Evolutionary conservation across 2,329 filamentous ascomycete species (phyloP).

Genomic region (Drechmeria coniospora): DNA sequence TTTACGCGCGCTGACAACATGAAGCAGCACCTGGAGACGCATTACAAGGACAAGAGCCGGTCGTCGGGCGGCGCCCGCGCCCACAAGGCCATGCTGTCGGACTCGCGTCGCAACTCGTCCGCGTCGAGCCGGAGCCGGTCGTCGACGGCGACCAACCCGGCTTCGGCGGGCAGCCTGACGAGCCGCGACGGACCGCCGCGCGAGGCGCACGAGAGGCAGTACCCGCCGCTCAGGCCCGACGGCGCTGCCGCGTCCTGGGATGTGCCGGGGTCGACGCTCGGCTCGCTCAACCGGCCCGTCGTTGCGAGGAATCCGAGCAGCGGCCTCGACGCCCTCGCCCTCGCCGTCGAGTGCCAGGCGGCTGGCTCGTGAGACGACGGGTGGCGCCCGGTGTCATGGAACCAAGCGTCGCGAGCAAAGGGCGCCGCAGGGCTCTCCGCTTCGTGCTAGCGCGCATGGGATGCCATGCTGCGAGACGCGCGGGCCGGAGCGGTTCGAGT

Average conservation of each 20-base stretch:
- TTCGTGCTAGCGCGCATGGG: too few species aligned
- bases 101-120: constrained; percentile 17
- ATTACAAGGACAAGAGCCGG: constrained; percentile 48
- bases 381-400: background rate
- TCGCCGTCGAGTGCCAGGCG: constrained; percentile 38
- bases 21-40: constrained; percentile 71
- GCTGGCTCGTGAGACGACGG: constrained; percentile 10
- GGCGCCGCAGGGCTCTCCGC: background rate
- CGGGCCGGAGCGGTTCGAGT: too few species aligned
- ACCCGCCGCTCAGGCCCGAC: constrained; percentile 22
- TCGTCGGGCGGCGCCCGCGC: constrained; percentile 20
- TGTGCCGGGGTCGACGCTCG: constrained; percentile 27
- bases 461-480: too few species aligned
- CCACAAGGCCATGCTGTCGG: constrained; percentile 17
- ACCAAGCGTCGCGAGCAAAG: background rate
- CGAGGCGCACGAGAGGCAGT: constrained; percentile 12
- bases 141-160: constrained; percentile 8
- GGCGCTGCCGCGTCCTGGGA: constrained; percentile 31
- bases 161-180: constrained; percentile 1
- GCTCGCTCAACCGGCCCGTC: constrained; percentile 29
- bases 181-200: constrained; percentile 11
- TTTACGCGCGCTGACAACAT: constrained; percentile 77
- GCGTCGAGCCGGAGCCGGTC: constrained; percentile 16
- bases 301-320: constrained; percentile 29
- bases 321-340: constrained; percentile 38